Base-by-base conservation (phyloP, 345 rosid genomes). In the Cardamine resedifolia region DNA sequence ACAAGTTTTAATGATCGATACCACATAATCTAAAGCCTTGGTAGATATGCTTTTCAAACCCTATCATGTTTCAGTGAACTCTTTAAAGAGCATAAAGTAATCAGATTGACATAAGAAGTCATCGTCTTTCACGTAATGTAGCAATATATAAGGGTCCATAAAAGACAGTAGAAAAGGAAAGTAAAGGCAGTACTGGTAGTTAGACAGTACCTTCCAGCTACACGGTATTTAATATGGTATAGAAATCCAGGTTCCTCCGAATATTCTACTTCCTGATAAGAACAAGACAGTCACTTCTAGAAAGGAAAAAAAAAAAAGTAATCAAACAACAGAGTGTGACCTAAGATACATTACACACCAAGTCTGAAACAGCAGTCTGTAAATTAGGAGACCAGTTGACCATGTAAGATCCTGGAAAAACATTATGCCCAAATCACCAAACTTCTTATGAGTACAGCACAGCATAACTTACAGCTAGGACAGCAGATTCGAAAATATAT, bases 341-440 rank as follows among this genome's bases (percentile, higher is more conserved):
- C 78, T 72, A 62, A 70, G 64, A 71, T 59, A 69, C 66, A 68
- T 47, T 84, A 80, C 90, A 79, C 80, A 94, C 98, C 90, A 94
- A 81, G 78, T 94, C 98, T 64, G 98, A 94, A 79, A 94, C 98
- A 20, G 98, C 98, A 69, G 98, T 94, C 85, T 94, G 98, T 72
- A 94, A 84, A 80, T 84, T 89, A 34, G 98, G 98, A 50, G 98
- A 94, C 98, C 98, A 94, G 82, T 94, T 94, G 80, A 94, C 98
- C 92, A 94, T 81, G 86, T 94, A 94, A 69, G 97, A 89, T 51
- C 98, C 98, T 94, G 80, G 20, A 71, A 66, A 30, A 58, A 34
- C 27, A 72, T 65, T 41, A 77, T 51, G 63, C 33, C 70, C 57
- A 15, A 38, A 77, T 43, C 51, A 73, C 60, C 52, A 39, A 55